Evolutionary conservation across 2,329 filamentous ascomycete species (phyloP).

Genomic region (Simplicillium aogashimaense): DNA sequence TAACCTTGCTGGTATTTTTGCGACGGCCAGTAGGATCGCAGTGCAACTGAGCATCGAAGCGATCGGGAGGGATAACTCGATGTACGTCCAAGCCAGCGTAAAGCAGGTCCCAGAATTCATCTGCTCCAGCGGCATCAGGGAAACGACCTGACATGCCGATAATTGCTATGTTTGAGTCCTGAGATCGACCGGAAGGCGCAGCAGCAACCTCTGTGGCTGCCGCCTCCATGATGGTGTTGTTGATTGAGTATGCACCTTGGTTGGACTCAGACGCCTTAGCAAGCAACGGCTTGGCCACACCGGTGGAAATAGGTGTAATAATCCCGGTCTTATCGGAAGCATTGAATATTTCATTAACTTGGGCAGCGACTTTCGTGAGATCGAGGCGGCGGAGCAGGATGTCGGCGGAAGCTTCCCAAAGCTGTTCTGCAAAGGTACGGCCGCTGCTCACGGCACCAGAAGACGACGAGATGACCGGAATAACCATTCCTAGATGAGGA

Average conservation of each 20-base stretch:
- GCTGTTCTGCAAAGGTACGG: not conserved
- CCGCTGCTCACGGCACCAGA: not conserved
- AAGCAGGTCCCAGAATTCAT: conserved; percentile 54
- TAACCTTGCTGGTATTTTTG: conserved; percentile 57
- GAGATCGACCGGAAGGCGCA: conserved; percentile 2
- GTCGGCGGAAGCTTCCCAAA: too few species aligned
- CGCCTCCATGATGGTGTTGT: not conserved
- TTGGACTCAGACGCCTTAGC: not conserved
- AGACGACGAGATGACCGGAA: not conserved
- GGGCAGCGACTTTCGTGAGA: too few species aligned
- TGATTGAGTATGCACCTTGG: not conserved
- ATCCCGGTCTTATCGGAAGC: too few species aligned
- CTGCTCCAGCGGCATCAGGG: conserved; percentile 27
- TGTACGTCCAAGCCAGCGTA: conserved; percentile 59
- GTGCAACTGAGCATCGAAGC: conserved; percentile 57
- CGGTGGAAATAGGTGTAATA: too few species aligned
- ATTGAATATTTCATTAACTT: too few species aligned
- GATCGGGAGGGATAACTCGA: conserved; percentile 49
- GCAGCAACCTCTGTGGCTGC: not conserved
- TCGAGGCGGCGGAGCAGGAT: too few species aligned
- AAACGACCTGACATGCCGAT: conserved; percentile 50
- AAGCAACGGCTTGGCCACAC: not conserved
- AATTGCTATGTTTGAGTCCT: conserved; percentile 60
- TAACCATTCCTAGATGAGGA: not conserved
- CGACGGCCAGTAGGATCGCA: conserved; percentile 55